Evolutionary conservation across 2,329 filamentous ascomycete species (phyloP), one percentile per base, ranked within the genome.

Genomic region (Fonsecaea monophora): DNA sequence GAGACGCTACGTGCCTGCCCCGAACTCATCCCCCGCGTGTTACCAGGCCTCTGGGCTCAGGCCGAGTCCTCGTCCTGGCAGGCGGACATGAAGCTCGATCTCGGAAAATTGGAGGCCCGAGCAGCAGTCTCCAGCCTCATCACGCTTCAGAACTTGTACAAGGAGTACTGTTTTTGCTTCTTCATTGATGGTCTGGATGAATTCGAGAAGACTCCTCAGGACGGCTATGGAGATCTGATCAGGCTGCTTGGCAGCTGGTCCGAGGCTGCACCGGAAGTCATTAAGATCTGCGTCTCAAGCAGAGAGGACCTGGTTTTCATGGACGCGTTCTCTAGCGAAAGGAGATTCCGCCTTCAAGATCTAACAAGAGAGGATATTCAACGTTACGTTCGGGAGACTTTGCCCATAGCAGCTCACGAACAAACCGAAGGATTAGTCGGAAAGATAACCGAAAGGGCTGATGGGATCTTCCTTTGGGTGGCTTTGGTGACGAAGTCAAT

Each of bases 171-270:
- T 50, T 50, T 50, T 18, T 50, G 45, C 45, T 50, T 50, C 45
- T 50, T 57, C 34, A 13, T 37, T 18, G 32, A 57, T 21, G 54
- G 54, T 21, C 32, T 57, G 54, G 25, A 42, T 25, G 45, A 50
- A 50, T 50, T 50, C 12, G 45, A 50, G 21, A 50, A 50, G 18
- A 50, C 18, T 50, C 18, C 18, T 25, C 5, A 50, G 21, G 45
- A 21, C 18, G 45, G 45, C 7, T 50, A 50, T 50, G 45, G 18
- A 50, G 45, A 50, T 50, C 45, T 50, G 6, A 25, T 25, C 45
- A 25, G 9, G 15, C 8, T 50, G 45, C 45, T 50, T 25, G 3
- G 13, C 12, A 50, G 45, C 25, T 50, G 45, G 45, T 25, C 45
- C 9, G 18, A 25, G 6, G 45, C 18, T 6, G 45, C 45, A 4